These are phyloP conservation scores for Neurospora discreta DNA, from an alignment of 495 filamentous ascomycete genomes.

Conservation along the genomic window DNA sequence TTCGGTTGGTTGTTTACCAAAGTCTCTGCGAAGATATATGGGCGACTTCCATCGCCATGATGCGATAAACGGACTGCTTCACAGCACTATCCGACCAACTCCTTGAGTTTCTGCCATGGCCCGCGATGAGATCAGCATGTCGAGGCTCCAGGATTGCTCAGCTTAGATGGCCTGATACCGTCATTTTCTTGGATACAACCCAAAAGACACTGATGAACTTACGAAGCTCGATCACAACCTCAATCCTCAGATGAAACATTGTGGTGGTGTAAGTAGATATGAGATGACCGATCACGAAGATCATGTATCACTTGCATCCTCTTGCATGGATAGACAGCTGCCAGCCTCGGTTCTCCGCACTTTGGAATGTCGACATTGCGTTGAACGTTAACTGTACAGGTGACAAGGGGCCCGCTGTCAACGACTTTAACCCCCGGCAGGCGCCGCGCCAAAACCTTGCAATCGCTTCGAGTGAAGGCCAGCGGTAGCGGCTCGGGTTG, in stretches of 20 bases:
- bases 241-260: not conserved
- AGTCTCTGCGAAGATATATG: not conserved
- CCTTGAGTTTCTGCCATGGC: not conserved
- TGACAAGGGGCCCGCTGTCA: not conserved
- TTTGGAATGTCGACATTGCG: not conserved
- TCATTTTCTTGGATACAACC: not conserved
- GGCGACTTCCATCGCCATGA: not conserved
- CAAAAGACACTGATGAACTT: not conserved
- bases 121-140: not conserved
- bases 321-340: not conserved
- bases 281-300: not conserved
- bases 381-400: not conserved
- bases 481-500: not conserved
- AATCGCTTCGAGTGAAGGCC: not conserved
- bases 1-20: too few species aligned
- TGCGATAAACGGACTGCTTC: not conserved
- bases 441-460: not conserved
- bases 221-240: not conserved
- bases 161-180: not conserved
- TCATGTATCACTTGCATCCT: not conserved
- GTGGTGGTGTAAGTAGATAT: not conserved
- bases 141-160: not conserved
- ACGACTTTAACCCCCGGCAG: not conserved
- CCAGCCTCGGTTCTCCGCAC: not conserved
- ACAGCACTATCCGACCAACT: not conserved